These are phyloP conservation scores for Achaetomiella virescens DNA, from an alignment of 495 filamentous ascomycete genomes.

Conservation along the genomic window DNA sequence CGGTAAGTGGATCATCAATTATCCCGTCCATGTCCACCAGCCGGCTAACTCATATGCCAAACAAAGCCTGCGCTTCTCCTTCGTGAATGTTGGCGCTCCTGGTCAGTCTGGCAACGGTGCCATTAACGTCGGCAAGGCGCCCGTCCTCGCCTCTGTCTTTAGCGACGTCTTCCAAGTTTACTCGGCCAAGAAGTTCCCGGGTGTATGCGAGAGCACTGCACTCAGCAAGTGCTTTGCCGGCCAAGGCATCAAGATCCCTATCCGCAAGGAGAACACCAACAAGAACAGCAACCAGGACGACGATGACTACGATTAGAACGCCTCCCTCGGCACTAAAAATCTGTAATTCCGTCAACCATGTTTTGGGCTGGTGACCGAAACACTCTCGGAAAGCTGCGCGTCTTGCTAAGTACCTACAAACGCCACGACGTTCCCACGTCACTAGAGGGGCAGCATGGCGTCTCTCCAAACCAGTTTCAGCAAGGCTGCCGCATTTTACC, in stretches of 20 bases:
- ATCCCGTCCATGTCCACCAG: not conserved
- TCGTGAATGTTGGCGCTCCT: slow-evolving; percentile 69
- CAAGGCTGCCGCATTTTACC: not conserved
- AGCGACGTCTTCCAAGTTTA: slow-evolving; percentile 90
- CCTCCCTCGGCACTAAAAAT: not conserved
- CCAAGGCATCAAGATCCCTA: slow-evolving; percentile 96
- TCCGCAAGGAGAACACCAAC: slow-evolving; percentile 75
- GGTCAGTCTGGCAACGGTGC: slow-evolving; percentile 18
- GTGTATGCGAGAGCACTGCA: slow-evolving; percentile 89
- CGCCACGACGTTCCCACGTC: not conserved
- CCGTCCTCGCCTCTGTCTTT: slow-evolving; percentile 81
- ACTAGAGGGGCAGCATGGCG: not conserved
- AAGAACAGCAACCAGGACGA: slow-evolving; percentile 57
- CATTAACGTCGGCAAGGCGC: slow-evolving; percentile 73
- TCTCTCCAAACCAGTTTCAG: not conserved
- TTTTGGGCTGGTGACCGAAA: too few relatives aligned
- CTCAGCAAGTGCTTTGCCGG: slow-evolving; percentile 90
- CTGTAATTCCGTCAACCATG: too few relatives aligned
- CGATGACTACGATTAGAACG: slow-evolving; percentile 52
- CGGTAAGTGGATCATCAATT: slow-evolving; percentile 49
- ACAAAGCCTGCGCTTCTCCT: slow-evolving; percentile 51
- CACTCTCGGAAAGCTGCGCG: too few relatives aligned
- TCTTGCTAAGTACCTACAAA: too few relatives aligned
- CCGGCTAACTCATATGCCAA: not conserved
- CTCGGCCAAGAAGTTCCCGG: slow-evolving; percentile 95